Evolutionary conservation across 352 stramenopile species (phyloP).

Genomic region (Halophytophthora polymorphica): DNA sequence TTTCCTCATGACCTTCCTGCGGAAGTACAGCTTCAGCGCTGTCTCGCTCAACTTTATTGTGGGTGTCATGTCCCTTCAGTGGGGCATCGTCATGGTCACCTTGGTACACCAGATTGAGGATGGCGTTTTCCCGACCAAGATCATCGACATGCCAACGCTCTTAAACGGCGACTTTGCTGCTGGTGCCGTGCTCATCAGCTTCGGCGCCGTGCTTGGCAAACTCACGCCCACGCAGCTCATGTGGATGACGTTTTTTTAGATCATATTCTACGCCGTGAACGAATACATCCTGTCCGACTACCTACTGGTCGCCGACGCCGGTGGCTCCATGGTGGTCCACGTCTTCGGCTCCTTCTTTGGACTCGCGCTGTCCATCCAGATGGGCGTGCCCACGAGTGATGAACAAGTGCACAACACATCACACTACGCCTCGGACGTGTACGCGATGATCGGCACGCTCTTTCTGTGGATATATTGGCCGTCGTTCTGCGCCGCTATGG

Average conservation of each 20-base stretch:
- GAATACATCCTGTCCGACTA: conserved; percentile 55
- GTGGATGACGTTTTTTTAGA: conserved; percentile 65
- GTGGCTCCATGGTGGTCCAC: conserved; percentile 83
- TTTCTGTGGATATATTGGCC: conserved; percentile 87
- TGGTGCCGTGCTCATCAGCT: conserved; percentile 68
- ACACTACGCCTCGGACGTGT: conserved; percentile 57
- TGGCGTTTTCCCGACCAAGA: conserved; percentile 28
- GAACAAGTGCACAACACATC: conserved; percentile 58
- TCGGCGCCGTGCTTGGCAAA: conserved; percentile 68
- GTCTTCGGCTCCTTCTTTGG: conserved; percentile 81
- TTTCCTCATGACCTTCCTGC: conserved; percentile 85
- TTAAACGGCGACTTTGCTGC: conserved; percentile 76
- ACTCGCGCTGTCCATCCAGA: conserved; percentile 45
- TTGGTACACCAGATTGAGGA: conserved; percentile 46
- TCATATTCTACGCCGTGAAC: conserved; percentile 72
- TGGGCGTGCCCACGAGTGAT: conserved; percentile 31
- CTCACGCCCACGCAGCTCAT: conserved; percentile 66
- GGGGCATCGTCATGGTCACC: conserved; percentile 61
- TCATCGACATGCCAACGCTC: conserved; percentile 47
- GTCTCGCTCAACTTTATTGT: conserved; percentile 76
- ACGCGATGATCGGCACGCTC: conserved; percentile 76
- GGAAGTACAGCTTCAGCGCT: conserved; percentile 68
- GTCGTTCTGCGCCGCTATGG: conserved; percentile 75
- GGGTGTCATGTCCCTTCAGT: conserved; percentile 52
- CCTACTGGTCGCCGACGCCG: conserved; percentile 63